Percentiles rank a stretch among this genome's conserved stretches.
phyloP scores from a whole-genome alignment of 1,139 yeast species.

The Candida dubliniensis region DNA sequence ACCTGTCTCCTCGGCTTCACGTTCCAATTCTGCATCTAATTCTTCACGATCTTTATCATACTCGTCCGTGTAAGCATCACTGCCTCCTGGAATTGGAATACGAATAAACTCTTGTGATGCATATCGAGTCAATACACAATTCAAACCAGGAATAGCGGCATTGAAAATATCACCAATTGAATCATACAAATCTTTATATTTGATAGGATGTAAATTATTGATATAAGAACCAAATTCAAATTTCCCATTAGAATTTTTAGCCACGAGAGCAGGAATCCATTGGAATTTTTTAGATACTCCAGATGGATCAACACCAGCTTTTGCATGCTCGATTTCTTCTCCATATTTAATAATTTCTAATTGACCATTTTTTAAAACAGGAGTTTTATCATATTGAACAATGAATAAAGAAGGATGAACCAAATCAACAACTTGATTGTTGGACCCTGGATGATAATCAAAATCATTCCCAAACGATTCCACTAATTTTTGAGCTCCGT shows the following conservation, averaged over 20 bases:
- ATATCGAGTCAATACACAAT: slow-evolving; percentile 25
- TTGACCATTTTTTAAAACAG: slow-evolving; percentile 16
- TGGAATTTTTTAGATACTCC: slow-evolving; percentile 23
- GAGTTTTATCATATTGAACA: slow-evolving; percentile 34
- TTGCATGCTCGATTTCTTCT: slow-evolving; percentile 16
- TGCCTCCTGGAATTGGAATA: slow-evolving; percentile 16
- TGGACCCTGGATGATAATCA: slow-evolving; percentile 42
- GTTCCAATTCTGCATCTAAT: slow-evolving; percentile 9
- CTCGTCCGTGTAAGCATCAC: slow-evolving; percentile 20
- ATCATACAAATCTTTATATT: slow-evolving; percentile 23
- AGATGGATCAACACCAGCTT: slow-evolving; percentile 18
- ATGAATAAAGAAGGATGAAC: slow-evolving; percentile 48
- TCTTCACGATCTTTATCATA: slow-evolving; percentile 11
- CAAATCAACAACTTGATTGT: slow-evolving; percentile 37
- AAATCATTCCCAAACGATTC: slow-evolving; percentile 16
- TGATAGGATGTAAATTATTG: slow-evolving; percentile 39
- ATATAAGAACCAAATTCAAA: slow-evolving; percentile 33
- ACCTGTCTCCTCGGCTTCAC: slow-evolving; percentile 11
- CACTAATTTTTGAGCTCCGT: slow-evolving; percentile 15
- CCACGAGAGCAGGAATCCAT: slow-evolving; percentile 25
- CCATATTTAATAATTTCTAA: slow-evolving; percentile 14
- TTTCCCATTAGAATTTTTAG: slow-evolving; percentile 11
- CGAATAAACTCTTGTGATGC: slow-evolving; percentile 22
- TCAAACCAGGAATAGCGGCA: slow-evolving; percentile 30
- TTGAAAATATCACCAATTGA: slow-evolving; percentile 32